Percentiles rank a stretch among this genome's conserved stretches.
Conservation (phyloP, 176 grass and related monocot species). For the Hyparrhenia diplandra region DNA sequence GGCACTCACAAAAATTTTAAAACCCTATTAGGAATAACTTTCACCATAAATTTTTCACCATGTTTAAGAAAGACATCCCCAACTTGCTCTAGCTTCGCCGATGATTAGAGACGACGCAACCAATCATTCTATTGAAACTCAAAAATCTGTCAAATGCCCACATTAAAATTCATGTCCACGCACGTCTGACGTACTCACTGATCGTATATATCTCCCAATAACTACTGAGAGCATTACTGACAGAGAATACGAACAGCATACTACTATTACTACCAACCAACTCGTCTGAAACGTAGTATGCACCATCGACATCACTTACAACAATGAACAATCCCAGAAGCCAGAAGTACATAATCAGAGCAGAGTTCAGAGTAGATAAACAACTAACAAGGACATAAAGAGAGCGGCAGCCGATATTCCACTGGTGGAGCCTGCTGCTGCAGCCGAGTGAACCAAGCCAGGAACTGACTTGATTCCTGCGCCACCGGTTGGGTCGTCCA, state of each 20-base stretch:
- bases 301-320: not conserved
- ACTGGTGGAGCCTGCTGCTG: not conserved
- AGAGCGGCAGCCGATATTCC: not conserved
- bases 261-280: not conserved
- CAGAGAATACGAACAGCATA: too few species aligned
- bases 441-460: not conserved
- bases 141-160: not conserved
- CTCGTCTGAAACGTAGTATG: not conserved
- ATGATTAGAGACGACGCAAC: too few species aligned
- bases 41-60: too few species aligned
- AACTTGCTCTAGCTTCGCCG: too few species aligned
- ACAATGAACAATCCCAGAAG: not conserved
- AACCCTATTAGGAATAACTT: too few species aligned
- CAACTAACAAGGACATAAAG: not conserved
- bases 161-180: not conserved
- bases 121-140: not conserved
- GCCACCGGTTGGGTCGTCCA: not conserved
- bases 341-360: not conserved
- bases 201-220: too few species aligned
- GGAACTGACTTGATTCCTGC: conserved; percentile 7
- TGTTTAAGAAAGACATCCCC: too few species aligned
- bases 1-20: too few species aligned
- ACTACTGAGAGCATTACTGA: not conserved
- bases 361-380: not conserved
- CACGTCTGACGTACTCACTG: not conserved